A percentile compares a stretch with the other conserved stretches of the same genome.
Evolutionary conservation across 1,139 yeast genomes (phyloP).

Genomic region (Yamadazyma sp.): DNA sequence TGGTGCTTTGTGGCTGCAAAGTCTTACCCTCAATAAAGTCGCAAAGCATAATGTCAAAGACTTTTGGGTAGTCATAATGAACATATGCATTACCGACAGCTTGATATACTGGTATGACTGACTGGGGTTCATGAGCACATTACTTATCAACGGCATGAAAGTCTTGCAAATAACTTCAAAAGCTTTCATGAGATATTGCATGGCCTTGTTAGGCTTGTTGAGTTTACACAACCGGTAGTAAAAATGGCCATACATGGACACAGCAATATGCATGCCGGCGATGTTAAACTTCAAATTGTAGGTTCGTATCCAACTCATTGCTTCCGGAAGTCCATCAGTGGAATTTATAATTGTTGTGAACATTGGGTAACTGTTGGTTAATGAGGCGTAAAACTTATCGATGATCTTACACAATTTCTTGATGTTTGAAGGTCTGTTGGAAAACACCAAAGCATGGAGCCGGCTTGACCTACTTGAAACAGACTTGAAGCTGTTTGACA

Average conservation of each 20-base stretch:
- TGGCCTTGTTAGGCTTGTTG: slow-evolving; percentile 8
- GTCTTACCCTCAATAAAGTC: slow-evolving; percentile 6
- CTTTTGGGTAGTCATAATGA: neutral
- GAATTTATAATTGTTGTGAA: neutral
- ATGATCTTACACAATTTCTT: slow-evolving; percentile 1
- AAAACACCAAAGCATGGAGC: neutral
- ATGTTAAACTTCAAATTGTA: slow-evolving; percentile 7
- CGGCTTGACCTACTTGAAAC: neutral
- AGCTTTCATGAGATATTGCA: slow-evolving; percentile 5
- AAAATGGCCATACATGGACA: slow-evolving; percentile 4
- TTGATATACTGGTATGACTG: neutral
- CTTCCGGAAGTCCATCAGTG: neutral
- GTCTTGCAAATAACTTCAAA: slow-evolving; percentile 3
- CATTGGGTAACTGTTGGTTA: neutral
- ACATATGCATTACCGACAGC: neutral
- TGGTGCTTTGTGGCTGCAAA: neutral
- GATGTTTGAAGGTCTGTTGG: slow-evolving; percentile 1
- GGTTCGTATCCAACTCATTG: neutral
- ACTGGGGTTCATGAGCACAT: neutral
- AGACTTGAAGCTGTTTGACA: neutral
- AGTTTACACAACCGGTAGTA: slow-evolving; percentile 6
- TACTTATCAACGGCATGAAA: neutral
- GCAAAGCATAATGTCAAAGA: neutral
- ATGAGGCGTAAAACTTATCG: slow-evolving; percentile 1
- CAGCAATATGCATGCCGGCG: neutral